phyloP scores from a whole-genome alignment of 768 basidiomycete species.

The Phlegmacium glaucopus region DNA sequence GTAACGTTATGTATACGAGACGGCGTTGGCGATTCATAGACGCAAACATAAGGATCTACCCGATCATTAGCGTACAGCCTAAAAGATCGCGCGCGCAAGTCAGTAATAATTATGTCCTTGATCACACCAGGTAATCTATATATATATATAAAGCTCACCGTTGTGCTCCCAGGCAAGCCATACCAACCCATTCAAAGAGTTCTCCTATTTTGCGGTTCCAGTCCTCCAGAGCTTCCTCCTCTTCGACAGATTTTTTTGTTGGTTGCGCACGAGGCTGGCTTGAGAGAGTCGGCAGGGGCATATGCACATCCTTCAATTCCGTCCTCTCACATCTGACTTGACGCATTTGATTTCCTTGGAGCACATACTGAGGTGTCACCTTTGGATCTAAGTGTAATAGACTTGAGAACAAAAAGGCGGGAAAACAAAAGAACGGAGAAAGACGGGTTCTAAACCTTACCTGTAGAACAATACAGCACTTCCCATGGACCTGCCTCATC shows the following conservation, averaged over 20 bases:
- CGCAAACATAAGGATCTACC: slow-evolving; percentile 64
- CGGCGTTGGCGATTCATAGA: slow-evolving; percentile 55
- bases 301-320: slow-evolving; percentile 31
- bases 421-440: slow-evolving; percentile 1
- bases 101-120: neutral
- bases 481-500: slow-evolving; percentile 37
- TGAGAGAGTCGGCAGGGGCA: slow-evolving; percentile 38
- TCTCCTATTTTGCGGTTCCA: slow-evolving; percentile 42
- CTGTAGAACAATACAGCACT: slow-evolving; percentile 36
- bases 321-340: slow-evolving; percentile 21
- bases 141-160: too few species aligned
- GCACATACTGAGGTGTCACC: slow-evolving; percentile 18
- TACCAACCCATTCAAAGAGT: slow-evolving; percentile 73
- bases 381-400: neutral
- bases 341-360: slow-evolving; percentile 11
- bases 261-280: slow-evolving; percentile 2
- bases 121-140: too few species aligned
- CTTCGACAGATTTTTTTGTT: slow-evolving; percentile 3
- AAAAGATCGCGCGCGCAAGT: neutral
- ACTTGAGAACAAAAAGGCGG: neutral
- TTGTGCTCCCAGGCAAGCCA: slow-evolving; percentile 64
- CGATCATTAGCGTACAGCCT: slow-evolving; percentile 63
- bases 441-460: slow-evolving; percentile 17
- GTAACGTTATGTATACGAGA: slow-evolving; percentile 42
- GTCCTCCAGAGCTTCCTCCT: slow-evolving; percentile 41